Evolutionary conservation across 768 basidiomycete species (phyloP).

Genomic region (Mycena galopus): DNA sequence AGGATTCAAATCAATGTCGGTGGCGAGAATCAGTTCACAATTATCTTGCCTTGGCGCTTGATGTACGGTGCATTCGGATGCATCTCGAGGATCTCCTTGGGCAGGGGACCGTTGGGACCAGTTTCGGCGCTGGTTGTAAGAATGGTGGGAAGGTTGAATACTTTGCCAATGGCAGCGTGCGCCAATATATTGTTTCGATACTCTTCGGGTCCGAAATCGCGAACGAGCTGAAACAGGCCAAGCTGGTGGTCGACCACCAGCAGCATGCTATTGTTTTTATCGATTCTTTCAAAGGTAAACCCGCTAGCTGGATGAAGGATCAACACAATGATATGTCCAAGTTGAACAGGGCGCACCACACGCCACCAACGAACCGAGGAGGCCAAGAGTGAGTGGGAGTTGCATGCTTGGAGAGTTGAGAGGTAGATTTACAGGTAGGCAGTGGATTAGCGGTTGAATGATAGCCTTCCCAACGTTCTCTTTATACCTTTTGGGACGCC

Average conservation of each 20-base stretch:
- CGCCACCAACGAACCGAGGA: too few relatives aligned
- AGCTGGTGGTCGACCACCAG: slow-evolving; percentile 65
- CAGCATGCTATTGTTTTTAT: too few relatives aligned
- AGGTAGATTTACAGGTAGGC: too few relatives aligned
- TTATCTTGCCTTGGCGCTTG: slow-evolving; percentile 52
- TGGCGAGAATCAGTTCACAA: neutral
- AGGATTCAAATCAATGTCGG: neutral
- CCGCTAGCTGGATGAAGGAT: too few relatives aligned
- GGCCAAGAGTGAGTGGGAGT: too few relatives aligned
- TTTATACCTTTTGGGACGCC: slow-evolving; percentile 16
- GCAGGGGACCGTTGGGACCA: slow-evolving; percentile 62
- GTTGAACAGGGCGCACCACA: too few relatives aligned
- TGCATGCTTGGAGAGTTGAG: too few relatives aligned
- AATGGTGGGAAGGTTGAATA: slow-evolving; percentile 60
- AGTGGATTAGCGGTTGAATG: slow-evolving; percentile 44
- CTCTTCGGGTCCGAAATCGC: slow-evolving; percentile 54
- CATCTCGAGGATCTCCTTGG: slow-evolving; percentile 58
- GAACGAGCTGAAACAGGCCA: slow-evolving; percentile 61
- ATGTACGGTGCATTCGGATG: slow-evolving; percentile 59
- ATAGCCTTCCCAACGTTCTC: neutral
- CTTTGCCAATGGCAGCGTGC: slow-evolving; percentile 59
- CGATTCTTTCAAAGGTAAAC: too few relatives aligned
- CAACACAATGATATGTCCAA: too few relatives aligned
- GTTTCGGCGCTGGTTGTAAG: slow-evolving; percentile 60
- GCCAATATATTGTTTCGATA: slow-evolving; percentile 61